Evolutionary conservation across 441 rosid genomes (phyloP), one percentile per base, ranked within the genome.

Genomic region (Raphanus hybrid): DNA sequence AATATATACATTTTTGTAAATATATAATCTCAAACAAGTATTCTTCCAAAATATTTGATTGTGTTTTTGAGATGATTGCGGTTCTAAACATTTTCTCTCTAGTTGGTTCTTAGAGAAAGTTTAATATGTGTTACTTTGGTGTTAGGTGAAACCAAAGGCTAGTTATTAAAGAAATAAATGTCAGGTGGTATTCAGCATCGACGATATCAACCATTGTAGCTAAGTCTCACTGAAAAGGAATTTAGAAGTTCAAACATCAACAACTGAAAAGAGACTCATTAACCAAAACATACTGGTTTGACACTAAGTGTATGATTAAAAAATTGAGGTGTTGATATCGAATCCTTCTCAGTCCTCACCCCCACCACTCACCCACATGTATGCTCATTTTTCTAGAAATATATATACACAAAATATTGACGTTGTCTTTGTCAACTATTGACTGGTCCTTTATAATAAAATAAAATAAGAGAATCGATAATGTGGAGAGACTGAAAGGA

Each of bases 401-500:
- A 50, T 29, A 68, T 69, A 69, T 76, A 55, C 43, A 52, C 65
- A 62, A 35, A 12, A 14, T 26, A 70, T 52, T 43, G 10, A 52
- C 58, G 58, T 14, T 52, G 23, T 52, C 58, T 52, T 52, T 52
- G 58, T 15, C 58, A 52, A 52, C 58, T 52, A 52, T 69, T 76
- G 70, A 76, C 70, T 76, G 57, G 64, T 69, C 70, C 64, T 69
- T 69, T 59, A 2, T 2, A 2, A 37, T 14, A 0, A 45, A 4
- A 34, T 58, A 0, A 11, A 1, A 8, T 34, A 8, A 26, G 6
- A 65, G 52, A 71, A n/a, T 18, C 27, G 76, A 77, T 76, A 16
- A 55, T 57, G 39, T 16, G 16, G 29, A 71, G 29, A 71, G 11
- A 71, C 54, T 2, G 64, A 73, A 73, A 74, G 52, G 74, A 73